phyloP scores from a whole-genome alignment of 1,284 basidiomycete species.

The Cryptococcus floricola region DNA sequence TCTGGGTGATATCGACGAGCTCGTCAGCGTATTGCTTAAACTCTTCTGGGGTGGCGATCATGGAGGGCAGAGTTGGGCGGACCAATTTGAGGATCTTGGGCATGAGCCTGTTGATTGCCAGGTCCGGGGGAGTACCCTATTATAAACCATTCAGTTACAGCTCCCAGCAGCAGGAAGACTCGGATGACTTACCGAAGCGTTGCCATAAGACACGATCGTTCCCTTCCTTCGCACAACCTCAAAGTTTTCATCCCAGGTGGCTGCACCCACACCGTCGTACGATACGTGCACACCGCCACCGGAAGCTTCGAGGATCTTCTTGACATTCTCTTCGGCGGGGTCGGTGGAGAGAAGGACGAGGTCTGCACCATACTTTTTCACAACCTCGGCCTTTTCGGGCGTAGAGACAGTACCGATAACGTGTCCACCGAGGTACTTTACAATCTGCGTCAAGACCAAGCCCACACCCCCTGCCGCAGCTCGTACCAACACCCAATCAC shows the following conservation, averaged over 20 bases:
- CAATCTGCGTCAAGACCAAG: constrained; percentile 54
- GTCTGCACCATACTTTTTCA: constrained; percentile 73
- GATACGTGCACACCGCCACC: constrained; percentile 77
- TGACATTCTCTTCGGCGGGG: constrained; percentile 53
- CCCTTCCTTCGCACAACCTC: constrained; percentile 71
- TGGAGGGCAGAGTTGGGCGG: constrained; percentile 61
- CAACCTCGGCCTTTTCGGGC: constrained; percentile 76
- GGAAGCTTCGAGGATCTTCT: constrained; percentile 71
- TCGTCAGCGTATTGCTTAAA: constrained; percentile 62
- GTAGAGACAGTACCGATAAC: constrained; percentile 95
- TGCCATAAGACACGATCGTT: constrained; percentile 78
- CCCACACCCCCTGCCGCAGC: constrained; percentile 79
- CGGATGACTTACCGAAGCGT: constrained; percentile 64
- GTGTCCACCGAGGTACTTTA: constrained; percentile 62
- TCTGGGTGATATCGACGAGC: constrained; percentile 62
- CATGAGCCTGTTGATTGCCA: constrained; percentile 67
- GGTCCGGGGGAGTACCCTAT: constrained; percentile 49
- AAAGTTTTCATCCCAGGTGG: constrained; percentile 84
- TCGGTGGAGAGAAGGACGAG: constrained; percentile 76
- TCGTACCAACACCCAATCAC: constrained; percentile 60
- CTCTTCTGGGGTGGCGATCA: constrained; percentile 69
- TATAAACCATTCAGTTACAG: neutral
- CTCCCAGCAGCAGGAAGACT: neutral
- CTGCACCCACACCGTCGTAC: constrained; percentile 91
- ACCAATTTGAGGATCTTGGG: constrained; percentile 79